A percentile compares a stretch with the other conserved stretches of the same genome.
phyloP scores from a whole-genome alignment of 2,329 filamentous ascomycete genomes.

The Colletotrichum viniferum region DNA sequence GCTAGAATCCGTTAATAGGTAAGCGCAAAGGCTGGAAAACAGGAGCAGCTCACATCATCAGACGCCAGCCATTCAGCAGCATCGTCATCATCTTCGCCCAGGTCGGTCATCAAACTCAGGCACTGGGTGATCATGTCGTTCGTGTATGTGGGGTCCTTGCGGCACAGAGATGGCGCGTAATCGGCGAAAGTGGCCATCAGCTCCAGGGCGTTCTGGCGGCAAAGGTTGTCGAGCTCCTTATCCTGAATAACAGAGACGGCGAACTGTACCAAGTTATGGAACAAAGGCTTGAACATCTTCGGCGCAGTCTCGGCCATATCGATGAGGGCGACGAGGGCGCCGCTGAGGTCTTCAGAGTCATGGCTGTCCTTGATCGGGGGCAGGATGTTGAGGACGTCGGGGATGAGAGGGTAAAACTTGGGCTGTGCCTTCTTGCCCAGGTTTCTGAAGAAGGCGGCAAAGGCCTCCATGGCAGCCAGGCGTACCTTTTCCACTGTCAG shows the following conservation, averaged over 20 bases:
- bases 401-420: slow-evolving; percentile 87
- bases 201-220: slow-evolving; percentile 92
- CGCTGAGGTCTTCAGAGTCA: slow-evolving; percentile 89
- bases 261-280: slow-evolving; percentile 90
- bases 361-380: slow-evolving; percentile 91
- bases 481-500: slow-evolving; percentile 65
- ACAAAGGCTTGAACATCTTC: slow-evolving; percentile 97
- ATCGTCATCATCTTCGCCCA: slow-evolving; percentile 93
- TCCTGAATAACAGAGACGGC: slow-evolving; percentile 93
- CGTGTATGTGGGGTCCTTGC: slow-evolving; percentile 90
- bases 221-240: slow-evolving; percentile 89
- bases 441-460: slow-evolving; percentile 93
- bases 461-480: slow-evolving; percentile 94
- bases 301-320: slow-evolving; percentile 93
- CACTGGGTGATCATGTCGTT: slow-evolving; percentile 98
- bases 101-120: slow-evolving; percentile 96
- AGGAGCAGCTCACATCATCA: slow-evolving; percentile 74
- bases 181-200: slow-evolving; percentile 98
- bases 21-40: not conserved
- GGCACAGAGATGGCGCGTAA: slow-evolving; percentile 91
- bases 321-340: slow-evolving; percentile 88
- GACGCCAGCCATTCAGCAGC: slow-evolving; percentile 90
- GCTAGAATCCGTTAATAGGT: slow-evolving; percentile 50
- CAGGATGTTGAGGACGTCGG: slow-evolving; percentile 91
- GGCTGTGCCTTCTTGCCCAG: slow-evolving; percentile 85